Conservation (phyloP, 768 basidiomycete species). For the Psilocybe sp. region DNA sequence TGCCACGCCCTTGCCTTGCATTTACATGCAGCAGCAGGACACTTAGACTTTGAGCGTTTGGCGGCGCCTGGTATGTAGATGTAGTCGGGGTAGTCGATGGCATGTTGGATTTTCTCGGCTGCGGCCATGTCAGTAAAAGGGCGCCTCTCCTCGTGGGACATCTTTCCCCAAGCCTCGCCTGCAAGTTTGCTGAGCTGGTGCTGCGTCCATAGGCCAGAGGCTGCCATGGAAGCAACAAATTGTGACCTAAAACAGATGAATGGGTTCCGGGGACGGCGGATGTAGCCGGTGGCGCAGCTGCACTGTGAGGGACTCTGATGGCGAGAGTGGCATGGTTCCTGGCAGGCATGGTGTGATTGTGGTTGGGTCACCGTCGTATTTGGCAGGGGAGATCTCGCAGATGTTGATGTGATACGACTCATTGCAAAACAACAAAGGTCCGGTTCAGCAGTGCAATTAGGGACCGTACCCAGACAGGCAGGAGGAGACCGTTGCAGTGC, state of each 20-base stretch:
- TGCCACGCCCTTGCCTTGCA: too few relatives aligned
- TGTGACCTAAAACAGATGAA: slow-evolving; percentile 58
- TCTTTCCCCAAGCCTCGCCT: slow-evolving; percentile 54
- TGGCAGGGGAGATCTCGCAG: too few relatives aligned
- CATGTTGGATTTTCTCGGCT: slow-evolving; percentile 41
- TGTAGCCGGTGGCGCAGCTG: slow-evolving; percentile 6
- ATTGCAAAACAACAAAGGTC: too few relatives aligned
- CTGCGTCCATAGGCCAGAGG: slow-evolving; percentile 22
- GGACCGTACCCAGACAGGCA: too few relatives aligned
- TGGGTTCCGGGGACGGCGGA: slow-evolving; percentile 53
- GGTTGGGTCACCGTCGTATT: too few relatives aligned
- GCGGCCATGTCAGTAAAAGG: slow-evolving; percentile 38
- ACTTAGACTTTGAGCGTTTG: too few relatives aligned
- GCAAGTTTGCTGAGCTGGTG: slow-evolving; percentile 54
- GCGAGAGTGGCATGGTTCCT: neutral
- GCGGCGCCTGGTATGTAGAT: slow-evolving; percentile 25
- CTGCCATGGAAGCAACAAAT: slow-evolving; percentile 19
- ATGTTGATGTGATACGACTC: too few relatives aligned
- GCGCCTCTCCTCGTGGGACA: slow-evolving; percentile 32
- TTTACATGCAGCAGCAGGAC: too few relatives aligned
- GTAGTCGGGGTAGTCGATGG: slow-evolving; percentile 45
- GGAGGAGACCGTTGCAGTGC: too few relatives aligned
- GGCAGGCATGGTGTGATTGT: neutral
- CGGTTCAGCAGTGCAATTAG: too few relatives aligned
- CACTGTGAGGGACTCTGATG: too few relatives aligned